A percentile compares a stretch with the other conserved stretches of the same genome.
phyloP scores from a whole-genome alignment of 805 yeast species.

The Zygosaccharomyces siamensis region DNA sequence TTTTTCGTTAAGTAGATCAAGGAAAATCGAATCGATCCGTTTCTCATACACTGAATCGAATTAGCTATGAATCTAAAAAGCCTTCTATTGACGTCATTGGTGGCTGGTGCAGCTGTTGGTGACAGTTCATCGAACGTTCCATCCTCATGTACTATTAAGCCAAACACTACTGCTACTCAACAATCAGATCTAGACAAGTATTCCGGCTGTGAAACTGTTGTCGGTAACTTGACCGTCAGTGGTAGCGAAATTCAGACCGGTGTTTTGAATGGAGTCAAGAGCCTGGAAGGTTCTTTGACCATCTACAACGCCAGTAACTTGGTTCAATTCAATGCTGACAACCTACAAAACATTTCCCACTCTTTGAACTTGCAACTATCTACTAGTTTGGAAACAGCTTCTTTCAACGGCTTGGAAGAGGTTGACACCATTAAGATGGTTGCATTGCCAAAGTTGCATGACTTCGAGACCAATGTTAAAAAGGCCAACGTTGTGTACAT shows the following conservation, averaged over 20 bases:
- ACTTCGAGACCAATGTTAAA: slow-evolving; percentile 67
- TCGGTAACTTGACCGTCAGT: slow-evolving; percentile 69
- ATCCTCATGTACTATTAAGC: slow-evolving; percentile 61
- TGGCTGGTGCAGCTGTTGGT: slow-evolving; percentile 45
- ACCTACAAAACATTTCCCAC: slow-evolving; percentile 70
- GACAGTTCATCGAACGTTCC: slow-evolving; percentile 47
- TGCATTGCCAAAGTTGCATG: slow-evolving; percentile 79
- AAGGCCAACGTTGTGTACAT: slow-evolving; percentile 65
- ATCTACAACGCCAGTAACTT: slow-evolving; percentile 63
- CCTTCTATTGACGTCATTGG: slow-evolving; percentile 44
- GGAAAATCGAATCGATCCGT: not conserved
- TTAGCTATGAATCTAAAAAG: slow-evolving; percentile 52
- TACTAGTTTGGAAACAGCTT: slow-evolving; percentile 61
- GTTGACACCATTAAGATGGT: slow-evolving; percentile 77
- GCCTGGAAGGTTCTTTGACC: slow-evolving; percentile 69
- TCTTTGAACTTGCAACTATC: slow-evolving; percentile 55
- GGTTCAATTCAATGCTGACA: slow-evolving; percentile 68
- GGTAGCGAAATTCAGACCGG: slow-evolving; percentile 57
- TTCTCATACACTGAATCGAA: not conserved
- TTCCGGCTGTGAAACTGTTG: slow-evolving; percentile 69
- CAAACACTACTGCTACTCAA: slow-evolving; percentile 65
- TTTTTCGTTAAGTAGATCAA: not conserved
- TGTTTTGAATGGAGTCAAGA: slow-evolving; percentile 68
- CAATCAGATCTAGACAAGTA: slow-evolving; percentile 73
- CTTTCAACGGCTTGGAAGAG: slow-evolving; percentile 72